A percentile compares a stretch with the other conserved stretches of the same genome.
phyloP scores from a whole-genome alignment of 2,329 filamentous ascomycete species.

The Fusarium nematophilum region DNA sequence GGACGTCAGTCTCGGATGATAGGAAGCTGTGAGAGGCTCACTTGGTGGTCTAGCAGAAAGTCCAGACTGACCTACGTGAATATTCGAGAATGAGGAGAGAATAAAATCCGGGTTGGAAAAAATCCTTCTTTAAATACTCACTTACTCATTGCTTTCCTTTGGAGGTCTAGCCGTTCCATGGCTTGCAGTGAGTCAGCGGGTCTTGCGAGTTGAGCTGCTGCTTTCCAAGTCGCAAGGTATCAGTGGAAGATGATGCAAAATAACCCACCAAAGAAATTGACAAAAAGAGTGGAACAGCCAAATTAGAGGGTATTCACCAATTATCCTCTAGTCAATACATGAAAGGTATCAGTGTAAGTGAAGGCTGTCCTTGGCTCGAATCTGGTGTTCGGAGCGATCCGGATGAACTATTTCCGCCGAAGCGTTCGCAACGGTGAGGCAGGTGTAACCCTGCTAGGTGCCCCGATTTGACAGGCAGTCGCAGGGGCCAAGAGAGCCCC shows the following conservation, averaged over 20 bases:
- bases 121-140: constrained; percentile 1
- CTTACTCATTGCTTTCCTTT: constrained; percentile 1
- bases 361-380: too few species aligned
- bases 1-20: too few species aligned
- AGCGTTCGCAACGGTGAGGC: constrained; percentile 5
- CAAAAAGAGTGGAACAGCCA: too few species aligned
- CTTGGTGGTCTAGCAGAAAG: too few species aligned
- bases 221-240: not conserved
- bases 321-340: too few species aligned
- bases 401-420: constrained; percentile 17
- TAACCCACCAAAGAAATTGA: too few species aligned
- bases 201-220: not conserved
- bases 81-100: too few species aligned
- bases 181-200: constrained; percentile 5
- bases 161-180: constrained; percentile 6
- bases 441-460: not conserved
- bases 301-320: too few species aligned
- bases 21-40: too few species aligned
- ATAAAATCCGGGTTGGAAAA: not conserved
- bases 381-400: not conserved
- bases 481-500: constrained; percentile 13
- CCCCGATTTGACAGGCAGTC: constrained; percentile 3
- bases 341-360: not conserved
- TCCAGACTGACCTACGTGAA: too few species aligned
- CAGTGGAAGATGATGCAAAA: not conserved